Conservation (phyloP, 2,329 filamentous ascomycete genomes). For the Fusarium zealandicum region DNA sequence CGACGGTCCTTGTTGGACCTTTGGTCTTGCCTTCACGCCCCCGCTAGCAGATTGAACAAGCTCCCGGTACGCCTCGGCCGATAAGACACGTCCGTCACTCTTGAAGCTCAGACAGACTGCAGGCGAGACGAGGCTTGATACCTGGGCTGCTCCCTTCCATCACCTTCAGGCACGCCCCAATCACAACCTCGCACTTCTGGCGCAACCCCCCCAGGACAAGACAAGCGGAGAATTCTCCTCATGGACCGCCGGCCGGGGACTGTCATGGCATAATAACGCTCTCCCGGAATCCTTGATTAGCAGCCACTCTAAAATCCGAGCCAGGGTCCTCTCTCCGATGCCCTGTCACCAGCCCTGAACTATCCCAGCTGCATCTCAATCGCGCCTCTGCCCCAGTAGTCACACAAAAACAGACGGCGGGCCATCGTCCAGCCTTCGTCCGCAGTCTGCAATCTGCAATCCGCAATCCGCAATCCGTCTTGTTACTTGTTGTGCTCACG, state of each 20-base stretch:
- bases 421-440: conserved; percentile 49
- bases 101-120: conserved; percentile 24
- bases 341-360: conserved; percentile 51
- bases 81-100: conserved; percentile 28
- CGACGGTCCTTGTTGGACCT: conserved; percentile 27
- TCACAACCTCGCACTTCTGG: conserved; percentile 33
- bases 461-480: conserved; percentile 31
- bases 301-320: conserved; percentile 48
- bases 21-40: conserved; percentile 33
- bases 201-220: too few relatives aligned
- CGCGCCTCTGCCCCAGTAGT: conserved; percentile 52
- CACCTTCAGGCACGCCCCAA: conserved; percentile 27
- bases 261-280: conserved; percentile 43
- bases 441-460: conserved; percentile 20
- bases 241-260: conserved; percentile 41
- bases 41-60: conserved; percentile 16
- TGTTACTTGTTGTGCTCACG: conserved; percentile 42
- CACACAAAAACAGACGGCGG: conserved; percentile 58
- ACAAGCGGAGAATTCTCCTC: conserved; percentile 50
- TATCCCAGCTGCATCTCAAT: conserved; percentile 54
- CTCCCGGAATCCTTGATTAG: conserved; percentile 48
- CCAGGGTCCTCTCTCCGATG: conserved; percentile 46
- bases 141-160: conserved; percentile 11
- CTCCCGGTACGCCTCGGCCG: conserved; percentile 5
- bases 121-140: conserved; percentile 33